Conservation (phyloP, 2,329 filamentous ascomycete genomes). For the Drechslerella stenobrocha region DNA sequence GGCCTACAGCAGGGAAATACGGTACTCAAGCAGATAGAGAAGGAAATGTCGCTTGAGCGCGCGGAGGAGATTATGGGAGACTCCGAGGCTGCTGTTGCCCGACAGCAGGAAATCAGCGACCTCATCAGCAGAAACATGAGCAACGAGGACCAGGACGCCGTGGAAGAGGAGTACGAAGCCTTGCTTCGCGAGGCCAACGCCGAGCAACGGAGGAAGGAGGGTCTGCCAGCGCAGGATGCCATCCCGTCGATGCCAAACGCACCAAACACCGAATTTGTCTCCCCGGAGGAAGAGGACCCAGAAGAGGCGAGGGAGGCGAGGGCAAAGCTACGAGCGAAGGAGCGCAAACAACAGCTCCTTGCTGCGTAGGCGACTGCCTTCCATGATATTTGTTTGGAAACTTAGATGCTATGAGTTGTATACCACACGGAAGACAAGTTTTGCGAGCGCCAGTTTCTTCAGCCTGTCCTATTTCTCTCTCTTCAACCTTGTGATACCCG, state of each 20-base stretch:
- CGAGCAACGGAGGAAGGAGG: slow-evolving; percentile 18
- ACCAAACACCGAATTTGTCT: slow-evolving; percentile 19
- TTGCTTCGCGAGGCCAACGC: slow-evolving; percentile 68
- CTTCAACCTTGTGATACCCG: background rate
- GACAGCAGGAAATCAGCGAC: slow-evolving; percentile 89
- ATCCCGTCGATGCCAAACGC: slow-evolving; percentile 34
- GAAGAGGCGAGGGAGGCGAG: slow-evolving; percentile 22
- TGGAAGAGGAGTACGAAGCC: slow-evolving; percentile 88
- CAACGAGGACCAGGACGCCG: slow-evolving; percentile 94
- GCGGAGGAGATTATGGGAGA: slow-evolving; percentile 96
- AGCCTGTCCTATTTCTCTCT: background rate
- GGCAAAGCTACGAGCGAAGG: slow-evolving; percentile 23
- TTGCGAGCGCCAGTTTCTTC: too few species aligned
- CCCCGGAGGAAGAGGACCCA: slow-evolving; percentile 9
- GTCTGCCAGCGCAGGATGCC: slow-evolving; percentile 13
- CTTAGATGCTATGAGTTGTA: too few species aligned
- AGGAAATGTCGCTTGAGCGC: slow-evolving; percentile 91
- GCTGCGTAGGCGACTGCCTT: slow-evolving; percentile 13
- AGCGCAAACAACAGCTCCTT: slow-evolving; percentile 34
- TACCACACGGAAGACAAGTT: too few species aligned
- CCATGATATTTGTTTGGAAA: too few species aligned
- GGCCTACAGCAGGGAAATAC: slow-evolving; percentile 88
- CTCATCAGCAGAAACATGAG: slow-evolving; percentile 86
- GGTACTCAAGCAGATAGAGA: slow-evolving; percentile 87
- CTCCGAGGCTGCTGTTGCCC: slow-evolving; percentile 83